Evolutionary conservation across 2,329 filamentous ascomycete species (phyloP), one percentile per base, ranked within the genome.

Genomic region (Cytospora chrysosperma): DNA sequence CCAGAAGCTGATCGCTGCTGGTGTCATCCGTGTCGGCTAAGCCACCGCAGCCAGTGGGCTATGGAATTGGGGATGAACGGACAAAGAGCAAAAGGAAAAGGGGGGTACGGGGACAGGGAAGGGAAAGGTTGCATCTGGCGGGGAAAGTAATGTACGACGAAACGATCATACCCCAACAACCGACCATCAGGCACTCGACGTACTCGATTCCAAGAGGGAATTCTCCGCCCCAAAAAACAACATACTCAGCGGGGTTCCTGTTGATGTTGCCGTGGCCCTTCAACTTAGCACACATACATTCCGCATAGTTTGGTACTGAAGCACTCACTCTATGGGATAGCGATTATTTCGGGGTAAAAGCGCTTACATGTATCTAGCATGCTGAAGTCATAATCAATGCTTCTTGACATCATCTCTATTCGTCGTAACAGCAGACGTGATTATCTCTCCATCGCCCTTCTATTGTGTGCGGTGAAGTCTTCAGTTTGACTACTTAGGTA

Each of bases 1-100:
- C 68, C 92, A 97, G 82, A 97, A 97, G 81, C 81, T 98, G 71
- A 89, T 97, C 69, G 92, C 92, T 61, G 93, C 94, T 51, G 93
- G 95, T 73, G 93, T 97, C 17, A 97, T 97, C 71, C 87, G 91
- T 51, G 82, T 94, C 69, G 90, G 91, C 28, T 64, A 53, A 37
- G n/a, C 12, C 26, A 21, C 19, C 19, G 26, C 19, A 47, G 49
- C 26, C n/a, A 21, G n/a, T 17, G 19, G 21, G 32, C 10, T 19
- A 43, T 2, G 28, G 28, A 34, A 21, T 13, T 13, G 30, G n/a
- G 7, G 9, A 21, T 15, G 32, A 12, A n/a, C 7, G n/a, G 58
- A 27, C 6, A 3, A 30, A 17, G 19, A 34, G n/a, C n/a, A 15
- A 30, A 19, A 6, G 12, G n/a, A 17, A 2, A 24, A 32, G 12